Percentiles rank a stretch among this genome's conserved stretches.
Conservation (phyloP, 2,329 filamentous ascomycete species). For the Incumbomyces delicatus region DNA sequence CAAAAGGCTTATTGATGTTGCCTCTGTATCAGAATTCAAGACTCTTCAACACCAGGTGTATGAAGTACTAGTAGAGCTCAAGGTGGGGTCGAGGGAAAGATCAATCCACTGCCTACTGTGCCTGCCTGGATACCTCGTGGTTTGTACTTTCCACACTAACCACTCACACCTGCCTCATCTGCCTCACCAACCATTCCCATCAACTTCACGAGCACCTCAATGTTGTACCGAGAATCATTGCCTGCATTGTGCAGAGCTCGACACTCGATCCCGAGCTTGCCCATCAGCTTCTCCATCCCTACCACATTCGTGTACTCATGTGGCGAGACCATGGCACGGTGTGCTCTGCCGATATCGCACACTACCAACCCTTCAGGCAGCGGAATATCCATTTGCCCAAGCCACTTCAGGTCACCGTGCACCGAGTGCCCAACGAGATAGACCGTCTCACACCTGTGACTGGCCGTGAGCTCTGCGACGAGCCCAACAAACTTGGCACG, state of each 20-base stretch:
- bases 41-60: no score
- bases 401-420: background rate
- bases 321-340: background rate
- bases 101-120: no score
- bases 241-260: conserved; percentile 65
- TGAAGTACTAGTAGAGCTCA: no score
- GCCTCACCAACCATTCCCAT: background rate
- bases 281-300: background rate
- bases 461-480: background rate
- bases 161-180: background rate
- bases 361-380: background rate
- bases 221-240: conserved; percentile 71
- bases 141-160: no score
- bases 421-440: background rate
- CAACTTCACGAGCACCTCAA: conserved; percentile 57
- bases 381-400: background rate
- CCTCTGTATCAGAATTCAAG: no score
- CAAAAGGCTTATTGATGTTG: no score
- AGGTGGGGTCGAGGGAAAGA: no score
- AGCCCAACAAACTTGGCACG: background rate
- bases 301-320: background rate
- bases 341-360: background rate
- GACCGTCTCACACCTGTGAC: background rate
- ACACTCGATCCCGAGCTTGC: background rate
- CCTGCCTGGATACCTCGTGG: no score